Conservation (phyloP, 73 alveolate genomes). For the Tetrahymena malaccensis region DNA sequence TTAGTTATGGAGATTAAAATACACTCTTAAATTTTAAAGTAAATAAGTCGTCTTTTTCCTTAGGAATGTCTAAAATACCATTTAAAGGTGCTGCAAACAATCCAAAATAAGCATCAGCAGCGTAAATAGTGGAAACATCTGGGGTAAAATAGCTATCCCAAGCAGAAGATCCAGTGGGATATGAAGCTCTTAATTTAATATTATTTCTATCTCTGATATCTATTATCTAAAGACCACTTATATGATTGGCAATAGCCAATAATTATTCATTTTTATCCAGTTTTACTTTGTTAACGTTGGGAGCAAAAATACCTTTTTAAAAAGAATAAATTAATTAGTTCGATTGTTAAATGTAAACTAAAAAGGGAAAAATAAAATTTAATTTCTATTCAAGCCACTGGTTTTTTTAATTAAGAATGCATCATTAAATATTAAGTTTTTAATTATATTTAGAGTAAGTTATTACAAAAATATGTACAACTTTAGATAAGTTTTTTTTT, state of each 20-base stretch:
- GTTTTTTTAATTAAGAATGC: too few species aligned
- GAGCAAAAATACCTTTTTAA: neutral
- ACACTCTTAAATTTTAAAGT: neutral
- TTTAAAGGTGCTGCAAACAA: neutral
- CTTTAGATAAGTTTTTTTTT: too few species aligned
- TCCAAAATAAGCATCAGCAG: neutral
- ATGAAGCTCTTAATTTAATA: neutral
- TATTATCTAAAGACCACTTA: neutral
- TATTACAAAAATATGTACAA: too few species aligned
- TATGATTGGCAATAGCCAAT: neutral
- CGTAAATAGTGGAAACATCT: neutral
- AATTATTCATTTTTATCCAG: neutral
- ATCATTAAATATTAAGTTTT: too few species aligned
- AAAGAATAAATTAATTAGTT: neutral
- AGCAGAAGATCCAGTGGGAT: neutral
- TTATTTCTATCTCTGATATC: neutral
- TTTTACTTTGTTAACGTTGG: neutral
- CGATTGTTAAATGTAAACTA: neutral
- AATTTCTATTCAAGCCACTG: too few species aligned
- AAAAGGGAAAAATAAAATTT: too few species aligned
- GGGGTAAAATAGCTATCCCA: neutral
- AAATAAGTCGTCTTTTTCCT: neutral
- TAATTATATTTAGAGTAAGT: too few species aligned
- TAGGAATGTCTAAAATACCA: neutral
- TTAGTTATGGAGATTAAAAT: neutral